Percentiles rank a stretch among this genome's conserved stretches.
phyloP scores from a whole-genome alignment of 441 rosid genomes.

The Adansonia rubrostipa region DNA sequence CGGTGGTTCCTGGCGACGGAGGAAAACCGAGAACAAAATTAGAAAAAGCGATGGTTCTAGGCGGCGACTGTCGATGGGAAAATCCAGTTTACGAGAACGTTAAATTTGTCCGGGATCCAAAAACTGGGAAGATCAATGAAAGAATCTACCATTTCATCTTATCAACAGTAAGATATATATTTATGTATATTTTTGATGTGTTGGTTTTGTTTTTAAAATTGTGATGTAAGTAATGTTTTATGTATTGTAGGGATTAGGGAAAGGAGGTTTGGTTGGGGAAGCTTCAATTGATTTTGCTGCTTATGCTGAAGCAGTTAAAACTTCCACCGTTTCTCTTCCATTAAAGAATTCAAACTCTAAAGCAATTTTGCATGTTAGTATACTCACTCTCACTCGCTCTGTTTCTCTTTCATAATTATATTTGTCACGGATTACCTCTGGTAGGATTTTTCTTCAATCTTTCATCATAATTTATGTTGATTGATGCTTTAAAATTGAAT shows the following conservation, averaged over 20 bases:
- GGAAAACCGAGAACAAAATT: constrained; percentile 68
- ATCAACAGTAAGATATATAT: constrained; percentile 52
- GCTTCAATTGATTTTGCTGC: constrained; percentile 74
- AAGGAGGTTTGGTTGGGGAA: constrained; percentile 68
- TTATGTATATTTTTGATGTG: not conserved
- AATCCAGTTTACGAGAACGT: constrained; percentile 72
- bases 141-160: constrained; percentile 67
- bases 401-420: constrained; percentile 37
- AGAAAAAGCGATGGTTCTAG: constrained; percentile 63
- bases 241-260: constrained; percentile 60
- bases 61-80: constrained; percentile 76
- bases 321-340: constrained; percentile 71
- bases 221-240: constrained; percentile 26
- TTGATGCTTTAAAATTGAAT: constrained; percentile 35
- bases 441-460: constrained; percentile 9
- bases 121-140: constrained; percentile 69
- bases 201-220: not conserved
- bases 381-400: constrained; percentile 27
- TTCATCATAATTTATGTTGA: constrained; percentile 18
- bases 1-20: constrained; percentile 74
- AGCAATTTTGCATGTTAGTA: constrained; percentile 75
- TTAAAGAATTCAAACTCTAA: constrained; percentile 64
- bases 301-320: constrained; percentile 63
- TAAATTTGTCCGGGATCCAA: constrained; percentile 60
- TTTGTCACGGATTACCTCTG: constrained; percentile 31